Conservation (phyloP, 1,139 yeast genomes). For the Lizanozyma gosingica region DNA sequence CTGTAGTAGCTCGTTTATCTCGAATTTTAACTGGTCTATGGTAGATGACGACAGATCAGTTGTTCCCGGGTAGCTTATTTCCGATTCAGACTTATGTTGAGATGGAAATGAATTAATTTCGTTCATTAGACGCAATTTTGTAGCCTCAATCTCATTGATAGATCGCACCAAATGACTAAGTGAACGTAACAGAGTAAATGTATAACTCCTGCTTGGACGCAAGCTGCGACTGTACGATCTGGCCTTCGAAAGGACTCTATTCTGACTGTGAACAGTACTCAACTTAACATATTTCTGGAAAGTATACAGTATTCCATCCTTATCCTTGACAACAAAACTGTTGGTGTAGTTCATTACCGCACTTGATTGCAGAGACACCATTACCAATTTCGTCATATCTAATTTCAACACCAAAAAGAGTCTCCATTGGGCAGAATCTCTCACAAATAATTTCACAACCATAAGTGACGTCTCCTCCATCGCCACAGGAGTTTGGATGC, state of each 20-base stretch:
- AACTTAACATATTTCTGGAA: not conserved
- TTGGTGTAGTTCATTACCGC: not conserved
- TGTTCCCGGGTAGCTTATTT: too few species aligned
- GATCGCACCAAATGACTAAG: not conserved
- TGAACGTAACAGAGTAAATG: not conserved
- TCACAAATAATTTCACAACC: not conserved
- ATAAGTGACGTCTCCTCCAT: not conserved
- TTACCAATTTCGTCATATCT: not conserved
- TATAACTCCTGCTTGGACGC: not conserved
- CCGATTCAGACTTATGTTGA: not conserved
- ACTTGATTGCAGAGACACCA: not conserved
- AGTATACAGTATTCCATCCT: not conserved
- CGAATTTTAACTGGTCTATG: not conserved
- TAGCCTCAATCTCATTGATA: not conserved
- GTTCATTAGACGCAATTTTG: not conserved
- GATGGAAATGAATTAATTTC: not conserved
- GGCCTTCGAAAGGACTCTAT: not conserved
- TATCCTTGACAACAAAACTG: not conserved
- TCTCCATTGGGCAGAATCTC: not conserved
- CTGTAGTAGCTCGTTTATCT: not conserved
- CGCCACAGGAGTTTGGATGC: not conserved
- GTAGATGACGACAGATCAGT: too few species aligned
- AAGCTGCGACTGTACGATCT: not conserved
- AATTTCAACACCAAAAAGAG: not conserved
- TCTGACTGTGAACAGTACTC: not conserved